Conservation (phyloP, 2,329 filamentous ascomycete species). For the Orbilia javanica region DNA sequence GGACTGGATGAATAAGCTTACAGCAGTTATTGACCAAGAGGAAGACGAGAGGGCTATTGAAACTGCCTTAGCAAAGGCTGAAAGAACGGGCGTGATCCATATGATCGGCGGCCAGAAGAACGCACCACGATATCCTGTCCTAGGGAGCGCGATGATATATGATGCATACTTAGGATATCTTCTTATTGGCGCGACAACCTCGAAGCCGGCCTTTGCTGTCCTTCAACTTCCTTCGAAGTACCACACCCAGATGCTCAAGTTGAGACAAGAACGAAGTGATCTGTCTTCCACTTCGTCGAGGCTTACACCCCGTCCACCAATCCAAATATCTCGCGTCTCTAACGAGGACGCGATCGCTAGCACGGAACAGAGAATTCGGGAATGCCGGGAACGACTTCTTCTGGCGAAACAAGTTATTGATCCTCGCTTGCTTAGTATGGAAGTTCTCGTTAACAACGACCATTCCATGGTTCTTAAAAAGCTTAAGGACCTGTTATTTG, state of each 20-base stretch:
- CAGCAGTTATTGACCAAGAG: constrained; percentile 50
- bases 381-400: constrained; percentile 39
- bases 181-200: constrained; percentile 59
- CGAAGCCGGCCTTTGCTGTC: constrained; percentile 43
- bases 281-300: constrained; percentile 47
- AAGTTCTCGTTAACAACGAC: constrained; percentile 41
- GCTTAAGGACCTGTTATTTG: constrained; percentile 38
- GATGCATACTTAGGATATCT: constrained; percentile 62
- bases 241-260: constrained; percentile 34
- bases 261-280: constrained; percentile 53
- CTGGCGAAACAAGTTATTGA: constrained; percentile 35
- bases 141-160: constrained; percentile 60
- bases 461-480: constrained; percentile 33
- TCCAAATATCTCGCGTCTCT: neutral
- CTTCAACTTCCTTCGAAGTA: constrained; percentile 53
- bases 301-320: neutral
- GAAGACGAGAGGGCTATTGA: constrained; percentile 60
- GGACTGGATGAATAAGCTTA: constrained; percentile 49
- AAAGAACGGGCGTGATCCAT: constrained; percentile 58
- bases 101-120: constrained; percentile 48
- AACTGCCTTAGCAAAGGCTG: constrained; percentile 38
- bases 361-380: constrained; percentile 24
- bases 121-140: constrained; percentile 45
- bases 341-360: constrained; percentile 34
- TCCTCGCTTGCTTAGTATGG: constrained; percentile 27